Evolutionary conservation across 192 early-diverging fungal genomes (phyloP).

Genomic region (Podila verticillata): DNA sequence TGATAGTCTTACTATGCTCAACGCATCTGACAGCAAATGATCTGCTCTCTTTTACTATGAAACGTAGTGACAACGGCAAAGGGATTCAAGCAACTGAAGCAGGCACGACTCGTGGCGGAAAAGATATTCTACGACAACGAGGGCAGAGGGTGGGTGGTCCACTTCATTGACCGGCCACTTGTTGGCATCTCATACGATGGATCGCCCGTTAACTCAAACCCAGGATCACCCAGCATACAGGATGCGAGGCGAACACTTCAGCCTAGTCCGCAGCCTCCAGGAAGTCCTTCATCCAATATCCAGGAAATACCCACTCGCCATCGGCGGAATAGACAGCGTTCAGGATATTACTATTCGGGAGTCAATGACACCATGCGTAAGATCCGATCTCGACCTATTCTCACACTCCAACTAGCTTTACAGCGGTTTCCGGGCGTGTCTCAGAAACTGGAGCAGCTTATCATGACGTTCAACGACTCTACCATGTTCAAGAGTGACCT

Average conservation of each 20-base stretch:
- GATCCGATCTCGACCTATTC: constrained; percentile 6
- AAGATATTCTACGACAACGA: constrained; percentile 49
- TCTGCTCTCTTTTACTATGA: not conserved
- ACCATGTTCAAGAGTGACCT: constrained; percentile 22
- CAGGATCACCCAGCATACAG: constrained; percentile 1
- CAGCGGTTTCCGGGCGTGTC: constrained; percentile 38
- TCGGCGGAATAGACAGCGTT: constrained; percentile 12
- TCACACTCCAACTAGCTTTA: constrained; percentile 25
- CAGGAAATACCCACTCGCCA: not conserved
- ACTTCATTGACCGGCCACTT: constrained; percentile 46
- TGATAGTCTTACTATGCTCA: too few species aligned
- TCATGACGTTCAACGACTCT: constrained; percentile 42
- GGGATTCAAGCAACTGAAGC: constrained; percentile 41
- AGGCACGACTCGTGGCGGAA: constrained; percentile 43
- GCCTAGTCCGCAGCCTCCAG: not conserved
- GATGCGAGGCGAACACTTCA: not conserved
- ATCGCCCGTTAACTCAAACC: not conserved
- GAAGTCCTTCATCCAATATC: not conserved
- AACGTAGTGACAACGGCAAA: constrained; percentile 41
- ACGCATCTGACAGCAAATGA: not conserved
- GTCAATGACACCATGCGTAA: constrained; percentile 7
- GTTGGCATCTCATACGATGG: constrained; percentile 18
- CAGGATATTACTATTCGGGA: constrained; percentile 2
- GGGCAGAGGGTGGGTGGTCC: constrained; percentile 36
- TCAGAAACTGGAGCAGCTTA: constrained; percentile 31